phyloP scores from a whole-genome alignment of 2,329 filamentous ascomycete species.

The Verticillium albo-atrum region DNA sequence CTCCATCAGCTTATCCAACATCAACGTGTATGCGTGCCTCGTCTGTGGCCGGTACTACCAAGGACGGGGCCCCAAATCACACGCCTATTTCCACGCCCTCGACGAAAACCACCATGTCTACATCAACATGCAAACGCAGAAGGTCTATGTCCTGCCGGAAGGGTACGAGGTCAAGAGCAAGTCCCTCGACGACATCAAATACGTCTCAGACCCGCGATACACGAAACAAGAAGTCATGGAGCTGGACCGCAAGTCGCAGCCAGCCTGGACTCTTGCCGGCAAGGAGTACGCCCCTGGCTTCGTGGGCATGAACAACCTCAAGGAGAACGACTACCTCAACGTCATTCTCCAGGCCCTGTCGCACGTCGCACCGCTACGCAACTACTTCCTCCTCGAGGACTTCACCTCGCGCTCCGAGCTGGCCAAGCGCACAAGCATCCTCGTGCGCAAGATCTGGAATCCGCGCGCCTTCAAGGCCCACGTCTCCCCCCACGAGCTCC shows the following conservation, averaged over 20 bases:
- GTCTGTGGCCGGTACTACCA: constrained; percentile 98
- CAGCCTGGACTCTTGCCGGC: constrained; percentile 71
- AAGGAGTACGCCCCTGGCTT: constrained; percentile 90
- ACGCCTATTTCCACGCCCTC: constrained; percentile 95
- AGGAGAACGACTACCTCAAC: constrained; percentile 98
- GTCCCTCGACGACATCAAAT: constrained; percentile 96
- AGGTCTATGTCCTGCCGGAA: constrained; percentile 88
- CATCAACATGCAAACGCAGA: constrained; percentile 94
- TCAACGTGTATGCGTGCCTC: constrained; percentile 97
- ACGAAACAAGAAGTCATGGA: constrained; percentile 73
- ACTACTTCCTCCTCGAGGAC: constrained; percentile 86
- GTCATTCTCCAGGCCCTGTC: constrained; percentile 88
- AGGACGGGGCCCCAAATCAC: constrained; percentile 86
- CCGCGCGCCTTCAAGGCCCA: constrained; percentile 92
- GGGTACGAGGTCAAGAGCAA: constrained; percentile 95
- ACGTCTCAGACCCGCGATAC: constrained; percentile 89
- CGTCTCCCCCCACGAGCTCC: constrained; percentile 92
- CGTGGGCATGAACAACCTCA: constrained; percentile 99
- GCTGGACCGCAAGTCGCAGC: constrained; percentile 60
- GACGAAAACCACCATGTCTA: constrained; percentile 96
- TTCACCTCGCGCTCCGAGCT: constrained; percentile 71
- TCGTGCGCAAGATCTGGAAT: constrained; percentile 98
- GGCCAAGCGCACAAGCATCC: constrained; percentile 79
- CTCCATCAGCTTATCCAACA: constrained; percentile 92
- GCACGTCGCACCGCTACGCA: constrained; percentile 83